Base-by-base conservation (phyloP, 129 eudicot species). In the Deinandra increscens region DNA sequence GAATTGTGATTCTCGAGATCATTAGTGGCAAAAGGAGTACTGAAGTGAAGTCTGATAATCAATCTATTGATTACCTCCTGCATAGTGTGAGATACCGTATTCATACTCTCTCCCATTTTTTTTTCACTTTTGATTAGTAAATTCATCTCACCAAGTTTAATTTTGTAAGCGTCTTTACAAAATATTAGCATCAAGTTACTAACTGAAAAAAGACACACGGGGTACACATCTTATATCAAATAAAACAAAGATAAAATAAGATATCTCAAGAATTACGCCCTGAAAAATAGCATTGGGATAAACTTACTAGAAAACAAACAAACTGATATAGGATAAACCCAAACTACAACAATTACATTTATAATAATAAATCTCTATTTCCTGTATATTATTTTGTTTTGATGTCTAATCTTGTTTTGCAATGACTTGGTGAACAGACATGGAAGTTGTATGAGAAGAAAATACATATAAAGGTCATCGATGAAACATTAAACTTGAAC, bases 1-100 rank as follows among this genome's bases (percentile, higher is more conserved):
- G 96, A 23, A 69, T 88, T 0, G 91, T 88, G 5, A 78, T 76
- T 49, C 88, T 88, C 5, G 91, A 88, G 75, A 83, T 85, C 36
- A 66, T 88, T 51, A 81, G 91, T 54, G 96, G 91, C 41, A 68
- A 82, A 42, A 76, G 79, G 71, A 69, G 96, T 83, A 81, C 70
- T 34, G 82, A 81, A 33, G 59, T 83, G 72, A 48, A 48, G 9
- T 59, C 23, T 38, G 86, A 82, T 14, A 45, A 9, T 20, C 65
- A 79, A 7, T 76, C 68, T 31, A 53, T 82, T 4, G 86, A 82
- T 17, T 88, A 83, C 79, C 91, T 88, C 33, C 85, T 88, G 7
- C 84, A 85, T 74, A 75, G 83, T 65, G 96, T 81, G 51, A 79
- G 73, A 69, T 48, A n/a, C 42, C 29, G 19, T 8, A 44, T 46